Base-by-base conservation (phyloP, 2,329 filamentous ascomycete genomes). In the Balansia obtecta region DNA sequence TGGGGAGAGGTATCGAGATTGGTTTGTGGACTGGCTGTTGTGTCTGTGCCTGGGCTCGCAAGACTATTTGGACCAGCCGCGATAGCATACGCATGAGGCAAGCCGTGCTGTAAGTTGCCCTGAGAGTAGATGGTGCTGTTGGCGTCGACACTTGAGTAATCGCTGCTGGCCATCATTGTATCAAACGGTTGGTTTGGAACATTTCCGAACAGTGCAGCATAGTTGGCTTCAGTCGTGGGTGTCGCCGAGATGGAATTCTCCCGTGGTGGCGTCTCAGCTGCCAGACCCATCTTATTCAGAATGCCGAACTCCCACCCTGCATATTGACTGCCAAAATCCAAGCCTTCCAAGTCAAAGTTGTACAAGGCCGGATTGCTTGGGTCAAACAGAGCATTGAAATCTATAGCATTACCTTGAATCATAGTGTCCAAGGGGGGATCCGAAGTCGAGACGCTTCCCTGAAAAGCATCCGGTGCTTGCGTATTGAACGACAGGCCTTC, bases 301-400 rank as follows among this genome's bases (percentile, higher is more conserved):
- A 97, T 96, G 49, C 89, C 86, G 65, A 97, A 96, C 66, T 97
- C 93, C 65, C 95, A 76, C 16, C 90, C 91, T 53, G 90, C 91
- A 63, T 97, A 98, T 56, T 95, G 88, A 63, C 93, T 97, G 50
- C 89, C 90, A 65, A 97, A 98, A 51, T 70, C 69, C 64, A 96
- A 78, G 52, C 88, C 89, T 50, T 94, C 89, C 11, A 96, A 80
- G 64, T 97, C 90, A 65, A 97, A 95, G 64, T 96, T 96, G 76
- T 94, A 96, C 50, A 95, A 71, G 0, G 89, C 86, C 3, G 90
- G 88, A 63, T 97, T 93, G 62, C 87, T 93, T 0, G 88, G 88
- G 58, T 96, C 90, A 61, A 96, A 95, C 32, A 94, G 75, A 50
- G 77, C 70, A 39, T 74, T 74, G 58, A 82, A 80, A 49, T 68